Evolutionary conservation across 306 rosid species (phyloP), one percentile per base, ranked within the genome.

Genomic region (Begonia fuchsioides): DNA sequence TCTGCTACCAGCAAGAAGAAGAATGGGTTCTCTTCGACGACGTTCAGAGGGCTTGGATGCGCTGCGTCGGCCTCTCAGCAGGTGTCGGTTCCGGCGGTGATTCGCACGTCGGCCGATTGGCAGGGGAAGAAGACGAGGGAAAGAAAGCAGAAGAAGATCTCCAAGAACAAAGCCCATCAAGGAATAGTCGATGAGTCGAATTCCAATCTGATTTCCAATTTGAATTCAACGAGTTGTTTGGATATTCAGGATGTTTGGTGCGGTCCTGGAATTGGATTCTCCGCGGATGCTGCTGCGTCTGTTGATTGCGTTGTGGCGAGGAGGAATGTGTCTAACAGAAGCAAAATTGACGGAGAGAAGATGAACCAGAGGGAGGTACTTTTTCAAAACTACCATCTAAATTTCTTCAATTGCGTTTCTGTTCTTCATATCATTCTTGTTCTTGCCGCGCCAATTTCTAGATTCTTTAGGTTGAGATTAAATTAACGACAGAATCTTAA

Each of bases 231-330:
- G 11, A 56, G 72, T 35, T 67, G 76, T 66, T 69, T 81, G 50
- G 92, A 82, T 66, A 74, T 76, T 72, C 87, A 77, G 47, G 98
- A 90, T 72, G 98, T 82, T 39, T 85, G 95, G 93, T 90, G 98
- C 64, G 95, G 95, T 13, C 97, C 97, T 4, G 95, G 95, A 62
- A 76, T 81, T 68, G 97, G 95, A 46, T 81, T 88, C 44, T 74
- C 83, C 3, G 52, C 79, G 2, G 93, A 76, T 66, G 65, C 75
- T 52, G 74, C 83, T 62, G 79, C 71, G 12, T 77, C 96, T 35
- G 79, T 77, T 35, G 98, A 90, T 55, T 77, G 95, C 50, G 92
- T 71, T 17, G 98, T 79, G 62, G 76, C 81, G 0, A 69, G 98
- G 64, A 72, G 67, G 39, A 69, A 84, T 72, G 77, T 55, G 16